Evolutionary conservation across 148 eudicot species (phyloP).

Genomic region (Camellia sinensis): DNA sequence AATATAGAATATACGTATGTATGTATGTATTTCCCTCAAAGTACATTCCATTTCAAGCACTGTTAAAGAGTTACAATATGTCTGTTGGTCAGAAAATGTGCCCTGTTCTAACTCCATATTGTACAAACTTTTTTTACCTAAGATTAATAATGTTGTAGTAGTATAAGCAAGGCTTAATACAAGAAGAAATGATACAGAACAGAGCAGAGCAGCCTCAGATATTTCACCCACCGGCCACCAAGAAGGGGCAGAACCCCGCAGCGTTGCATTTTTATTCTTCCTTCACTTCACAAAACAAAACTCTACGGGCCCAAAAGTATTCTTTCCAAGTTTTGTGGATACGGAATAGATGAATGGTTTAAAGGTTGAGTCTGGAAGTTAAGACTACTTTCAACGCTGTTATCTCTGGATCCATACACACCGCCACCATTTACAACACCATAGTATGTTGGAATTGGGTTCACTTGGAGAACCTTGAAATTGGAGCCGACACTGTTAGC

Average conservation of each 20-base stretch:
- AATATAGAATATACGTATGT: not conserved
- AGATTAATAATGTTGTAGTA: not conserved
- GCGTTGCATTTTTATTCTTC: constrained; percentile 12
- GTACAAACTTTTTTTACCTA: constrained; percentile 3
- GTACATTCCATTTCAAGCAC: constrained; percentile 10
- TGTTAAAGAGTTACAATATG: constrained; percentile 9
- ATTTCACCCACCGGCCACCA: not conserved
- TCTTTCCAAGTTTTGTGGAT: constrained; percentile 62
- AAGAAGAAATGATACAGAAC: not conserved
- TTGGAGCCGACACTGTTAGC: constrained; percentile 29
- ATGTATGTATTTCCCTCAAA: not conserved
- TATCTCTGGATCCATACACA: constrained; percentile 59
- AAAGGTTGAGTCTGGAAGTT: constrained; percentile 45
- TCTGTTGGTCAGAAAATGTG: constrained; percentile 11
- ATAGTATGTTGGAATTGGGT: constrained; percentile 43
- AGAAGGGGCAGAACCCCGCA: not conserved
- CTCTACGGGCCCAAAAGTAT: constrained; percentile 65
- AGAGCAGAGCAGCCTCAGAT: constrained; percentile 2
- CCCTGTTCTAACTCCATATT: constrained; percentile 15
- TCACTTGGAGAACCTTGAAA: constrained; percentile 38
- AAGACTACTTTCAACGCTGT: constrained; percentile 46
- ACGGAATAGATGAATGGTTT: constrained; percentile 59
- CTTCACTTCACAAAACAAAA: constrained; percentile 16
- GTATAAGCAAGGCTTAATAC: constrained; percentile 3
- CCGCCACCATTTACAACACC: constrained; percentile 65